Percentiles rank a stretch among this genome's conserved stretches.
These are phyloP conservation scores for Paramecium octaurelia DNA, from an alignment of 73 alveolate species.

Conservation along the genomic window DNA sequence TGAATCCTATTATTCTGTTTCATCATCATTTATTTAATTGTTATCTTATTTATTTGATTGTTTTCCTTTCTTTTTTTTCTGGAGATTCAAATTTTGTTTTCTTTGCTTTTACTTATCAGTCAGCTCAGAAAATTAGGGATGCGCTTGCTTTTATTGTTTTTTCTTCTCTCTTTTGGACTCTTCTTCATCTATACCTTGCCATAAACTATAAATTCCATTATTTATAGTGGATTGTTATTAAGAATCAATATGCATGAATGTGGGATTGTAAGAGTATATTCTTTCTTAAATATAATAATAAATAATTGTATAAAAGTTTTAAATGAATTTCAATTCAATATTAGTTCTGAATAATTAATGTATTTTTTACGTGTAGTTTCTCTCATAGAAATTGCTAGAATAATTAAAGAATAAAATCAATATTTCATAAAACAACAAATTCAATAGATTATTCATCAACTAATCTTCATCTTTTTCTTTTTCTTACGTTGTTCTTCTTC, in stretches of 20 bases:
- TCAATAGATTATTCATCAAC: neutral
- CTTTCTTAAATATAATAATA: neutral
- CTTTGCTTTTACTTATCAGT: neutral
- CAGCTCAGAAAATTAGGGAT: neutral
- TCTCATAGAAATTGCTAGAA: neutral
- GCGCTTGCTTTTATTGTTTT: neutral
- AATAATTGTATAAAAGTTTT: neutral
- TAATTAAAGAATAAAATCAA: neutral
- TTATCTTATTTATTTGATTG: neutral
- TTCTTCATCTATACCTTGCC: conserved; percentile 31
- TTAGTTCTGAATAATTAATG: neutral
- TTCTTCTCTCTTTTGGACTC: neutral
- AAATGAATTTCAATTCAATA: neutral
- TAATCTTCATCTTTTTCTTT: neutral
- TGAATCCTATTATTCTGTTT: neutral
- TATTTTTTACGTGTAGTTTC: neutral
- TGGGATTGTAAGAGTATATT: neutral
- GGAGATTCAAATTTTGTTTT: neutral
- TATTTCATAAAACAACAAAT: neutral
- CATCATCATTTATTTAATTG: neutral
- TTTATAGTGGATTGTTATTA: neutral
- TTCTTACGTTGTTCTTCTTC: neutral
- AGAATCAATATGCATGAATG: neutral
- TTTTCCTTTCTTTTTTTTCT: neutral
- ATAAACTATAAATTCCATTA: neutral